phyloP scores from a whole-genome alignment of 805 yeast species.

The Starmerella gropengiesseri region DNA sequence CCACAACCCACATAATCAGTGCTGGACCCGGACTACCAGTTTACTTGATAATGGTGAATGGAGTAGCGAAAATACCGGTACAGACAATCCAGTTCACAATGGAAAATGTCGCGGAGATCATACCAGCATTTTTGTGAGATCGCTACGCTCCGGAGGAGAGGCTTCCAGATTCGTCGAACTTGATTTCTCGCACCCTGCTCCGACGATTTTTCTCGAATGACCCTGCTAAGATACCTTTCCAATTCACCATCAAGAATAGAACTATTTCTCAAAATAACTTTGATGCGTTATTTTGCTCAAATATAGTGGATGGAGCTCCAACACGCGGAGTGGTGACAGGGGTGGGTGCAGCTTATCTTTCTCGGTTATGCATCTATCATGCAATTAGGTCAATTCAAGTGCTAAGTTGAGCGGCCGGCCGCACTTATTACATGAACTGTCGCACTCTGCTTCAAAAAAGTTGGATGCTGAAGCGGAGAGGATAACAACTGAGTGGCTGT shows the following conservation, averaged over 20 bases:
- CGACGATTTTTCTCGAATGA: background rate
- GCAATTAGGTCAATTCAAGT: no score
- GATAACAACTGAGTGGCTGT: no score
- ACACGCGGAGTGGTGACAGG: no score
- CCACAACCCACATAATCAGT: slow-evolving; percentile 62
- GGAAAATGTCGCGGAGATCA: slow-evolving; percentile 51
- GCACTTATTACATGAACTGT: no score
- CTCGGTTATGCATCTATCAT: no score
- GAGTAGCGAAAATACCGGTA: slow-evolving; percentile 66
- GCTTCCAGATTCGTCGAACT: background rate
- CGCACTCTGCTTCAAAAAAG: no score
- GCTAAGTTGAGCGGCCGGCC: no score
- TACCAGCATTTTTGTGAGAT: slow-evolving; percentile 30
- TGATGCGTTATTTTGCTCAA: no score
- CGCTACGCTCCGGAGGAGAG: background rate
- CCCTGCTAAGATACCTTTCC: background rate
- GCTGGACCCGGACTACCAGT: slow-evolving; percentile 66
- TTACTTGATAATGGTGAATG: slow-evolving; percentile 42
- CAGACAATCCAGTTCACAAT: slow-evolving; percentile 60
- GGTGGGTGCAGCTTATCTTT: no score
- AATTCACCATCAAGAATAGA: background rate
- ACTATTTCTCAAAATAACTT: background rate
- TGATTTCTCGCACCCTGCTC: background rate
- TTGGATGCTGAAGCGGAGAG: no score
- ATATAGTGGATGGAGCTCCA: no score